Conservation (phyloP, 768 basidiomycete genomes). For the Collybia nuda region DNA sequence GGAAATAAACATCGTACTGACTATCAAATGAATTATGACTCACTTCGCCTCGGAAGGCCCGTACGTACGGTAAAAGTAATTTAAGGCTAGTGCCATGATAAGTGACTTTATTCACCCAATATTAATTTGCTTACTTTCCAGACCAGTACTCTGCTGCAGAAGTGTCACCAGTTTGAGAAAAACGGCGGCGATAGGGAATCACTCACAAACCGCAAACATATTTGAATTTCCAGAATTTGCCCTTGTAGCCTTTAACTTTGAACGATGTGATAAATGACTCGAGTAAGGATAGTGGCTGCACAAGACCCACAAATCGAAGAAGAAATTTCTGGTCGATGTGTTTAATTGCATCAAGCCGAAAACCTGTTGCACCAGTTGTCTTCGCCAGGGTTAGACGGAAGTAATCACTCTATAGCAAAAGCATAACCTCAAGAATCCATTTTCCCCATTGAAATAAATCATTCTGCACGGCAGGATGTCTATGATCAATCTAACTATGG, state of each 20-base stretch:
- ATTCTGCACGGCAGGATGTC: slow-evolving; percentile 75
- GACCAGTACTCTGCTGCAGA: slow-evolving; percentile 84
- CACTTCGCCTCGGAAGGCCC: slow-evolving; percentile 66
- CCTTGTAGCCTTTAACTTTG: slow-evolving; percentile 31
- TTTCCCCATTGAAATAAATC: slow-evolving; percentile 78
- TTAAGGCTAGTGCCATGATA: slow-evolving; percentile 37
- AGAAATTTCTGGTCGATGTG: slow-evolving; percentile 78
- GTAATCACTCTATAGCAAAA: background rate
- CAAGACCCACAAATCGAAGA: slow-evolving; percentile 58
- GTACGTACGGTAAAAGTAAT: slow-evolving; percentile 55
- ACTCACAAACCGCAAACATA: slow-evolving; percentile 60
- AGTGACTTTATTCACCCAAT: background rate
- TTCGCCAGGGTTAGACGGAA: slow-evolving; percentile 22
- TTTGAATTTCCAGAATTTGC: slow-evolving; percentile 37
- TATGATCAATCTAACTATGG: slow-evolving; percentile 70
- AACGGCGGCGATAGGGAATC: background rate
- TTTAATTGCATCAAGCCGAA: slow-evolving; percentile 90
- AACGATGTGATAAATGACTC: too few species aligned
- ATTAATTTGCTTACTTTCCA: slow-evolving; percentile 45
- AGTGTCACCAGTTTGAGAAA: slow-evolving; percentile 1
- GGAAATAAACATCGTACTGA: background rate
- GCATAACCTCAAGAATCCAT: slow-evolving; percentile 61
- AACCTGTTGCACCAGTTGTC: slow-evolving; percentile 72
- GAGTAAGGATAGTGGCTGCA: slow-evolving; percentile 1
- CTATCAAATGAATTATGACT: slow-evolving; percentile 9